Evolutionary conservation across 192 early-diverging fungal genomes (phyloP).

Genomic region (Backusella macrospora): DNA sequence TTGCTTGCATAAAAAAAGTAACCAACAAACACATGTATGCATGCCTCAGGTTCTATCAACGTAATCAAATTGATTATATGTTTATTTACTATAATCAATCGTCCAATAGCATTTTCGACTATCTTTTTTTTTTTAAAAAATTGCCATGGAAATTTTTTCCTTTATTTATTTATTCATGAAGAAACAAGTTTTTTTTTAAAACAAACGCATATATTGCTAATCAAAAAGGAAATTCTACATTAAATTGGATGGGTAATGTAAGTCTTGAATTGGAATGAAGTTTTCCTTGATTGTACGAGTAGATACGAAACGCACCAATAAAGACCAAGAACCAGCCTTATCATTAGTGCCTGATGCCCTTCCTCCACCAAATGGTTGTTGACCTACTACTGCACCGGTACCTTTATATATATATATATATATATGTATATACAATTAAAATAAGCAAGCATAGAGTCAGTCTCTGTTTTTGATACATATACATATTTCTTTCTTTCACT

Average conservation of each 20-base stretch:
- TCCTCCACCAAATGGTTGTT: constrained; percentile 97
- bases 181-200: neutral
- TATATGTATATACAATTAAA: neutral
- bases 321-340: constrained; percentile 85
- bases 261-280: constrained; percentile 85
- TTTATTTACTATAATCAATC: too few relatives aligned
- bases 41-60: too few relatives aligned
- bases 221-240: constrained; percentile 3
- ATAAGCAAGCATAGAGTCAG: neutral
- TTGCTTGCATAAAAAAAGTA: too few relatives aligned
- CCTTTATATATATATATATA: neutral
- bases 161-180: neutral
- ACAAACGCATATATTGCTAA: neutral
- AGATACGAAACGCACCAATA: constrained; percentile 80
- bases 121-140: neutral
- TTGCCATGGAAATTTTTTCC: neutral
- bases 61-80: too few relatives aligned
- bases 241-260: constrained; percentile 84
- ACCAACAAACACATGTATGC: too few relatives aligned
- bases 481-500: neutral
- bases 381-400: constrained; percentile 96
- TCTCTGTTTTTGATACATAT: neutral
- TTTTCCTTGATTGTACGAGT: constrained; percentile 96
- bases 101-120: too few relatives aligned
- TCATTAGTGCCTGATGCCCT: constrained; percentile 96